Conservation (phyloP, 2,329 filamentous ascomycete genomes). For the Rhexocercosporidium sp. region DNA sequence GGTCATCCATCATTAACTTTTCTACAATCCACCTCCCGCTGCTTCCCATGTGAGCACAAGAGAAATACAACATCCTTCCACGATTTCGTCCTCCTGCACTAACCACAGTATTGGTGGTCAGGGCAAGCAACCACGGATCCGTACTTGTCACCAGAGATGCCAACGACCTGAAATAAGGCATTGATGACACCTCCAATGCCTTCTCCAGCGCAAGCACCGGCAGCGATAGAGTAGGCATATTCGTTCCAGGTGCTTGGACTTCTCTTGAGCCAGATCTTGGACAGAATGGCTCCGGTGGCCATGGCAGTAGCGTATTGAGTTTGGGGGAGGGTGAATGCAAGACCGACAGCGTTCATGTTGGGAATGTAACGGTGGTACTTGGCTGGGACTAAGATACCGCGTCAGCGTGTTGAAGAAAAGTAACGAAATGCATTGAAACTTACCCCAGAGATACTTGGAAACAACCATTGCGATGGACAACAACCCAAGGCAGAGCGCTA, state of each 20-base stretch:
- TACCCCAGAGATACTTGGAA: neutral
- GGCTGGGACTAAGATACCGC: neutral
- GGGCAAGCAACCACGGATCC: neutral
- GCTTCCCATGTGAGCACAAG: neutral
- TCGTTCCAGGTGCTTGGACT: neutral
- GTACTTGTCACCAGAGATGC: conserved; percentile 4
- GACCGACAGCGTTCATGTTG: conserved; percentile 7
- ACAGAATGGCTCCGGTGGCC: conserved; percentile 8
- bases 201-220: conserved; percentile 6
- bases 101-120: neutral
- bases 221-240: conserved; percentile 4
- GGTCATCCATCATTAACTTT: neutral
- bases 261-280: conserved; percentile 10
- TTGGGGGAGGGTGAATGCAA: conserved; percentile 5
- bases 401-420: neutral
- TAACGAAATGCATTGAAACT: neutral
- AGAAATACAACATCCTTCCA: too few relatives aligned
- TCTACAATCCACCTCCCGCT: neutral
- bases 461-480: conserved; percentile 7
- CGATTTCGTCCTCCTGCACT: neutral
- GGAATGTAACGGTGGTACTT: conserved; percentile 8
- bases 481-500: neutral
- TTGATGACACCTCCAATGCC: conserved; percentile 9
- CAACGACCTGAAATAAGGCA: neutral
- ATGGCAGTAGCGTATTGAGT: conserved; percentile 10